Evolutionary conservation across 2,329 filamentous ascomycete genomes (phyloP).

Genomic region (Trichoderma sp.): DNA sequence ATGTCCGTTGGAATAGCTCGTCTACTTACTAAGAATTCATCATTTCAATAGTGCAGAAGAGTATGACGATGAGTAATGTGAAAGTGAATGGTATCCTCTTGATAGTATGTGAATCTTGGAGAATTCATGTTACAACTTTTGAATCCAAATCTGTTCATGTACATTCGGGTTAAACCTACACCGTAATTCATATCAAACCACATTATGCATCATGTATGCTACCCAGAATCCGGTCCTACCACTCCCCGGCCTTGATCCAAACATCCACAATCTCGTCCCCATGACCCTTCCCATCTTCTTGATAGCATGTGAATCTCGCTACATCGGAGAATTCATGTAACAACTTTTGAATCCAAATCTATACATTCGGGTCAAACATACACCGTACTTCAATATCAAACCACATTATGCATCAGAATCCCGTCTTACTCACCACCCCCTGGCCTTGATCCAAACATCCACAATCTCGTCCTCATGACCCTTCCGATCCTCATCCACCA

Average conservation of each 20-base stretch:
- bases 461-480: constrained; percentile 63
- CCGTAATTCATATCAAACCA: background rate
- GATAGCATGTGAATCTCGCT: background rate
- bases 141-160: background rate
- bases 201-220: no score
- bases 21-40: background rate
- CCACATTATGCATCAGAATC: background rate
- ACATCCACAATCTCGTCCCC: no score
- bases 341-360: background rate
- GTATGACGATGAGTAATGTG: background rate
- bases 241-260: no score
- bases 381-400: background rate
- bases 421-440: constrained; percentile 36
- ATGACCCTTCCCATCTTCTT: background rate
- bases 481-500: constrained; percentile 66
- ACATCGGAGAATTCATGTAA: background rate
- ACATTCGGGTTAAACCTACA: no score
- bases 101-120: background rate
- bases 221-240: no score
- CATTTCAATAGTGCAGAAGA: background rate
- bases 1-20: background rate
- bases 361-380: background rate
- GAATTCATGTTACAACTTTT: background rate
- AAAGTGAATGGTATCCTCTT: background rate
- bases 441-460: constrained; percentile 66